Conservation (phyloP, 306 rosid species). For the Cercis canadensis region DNA sequence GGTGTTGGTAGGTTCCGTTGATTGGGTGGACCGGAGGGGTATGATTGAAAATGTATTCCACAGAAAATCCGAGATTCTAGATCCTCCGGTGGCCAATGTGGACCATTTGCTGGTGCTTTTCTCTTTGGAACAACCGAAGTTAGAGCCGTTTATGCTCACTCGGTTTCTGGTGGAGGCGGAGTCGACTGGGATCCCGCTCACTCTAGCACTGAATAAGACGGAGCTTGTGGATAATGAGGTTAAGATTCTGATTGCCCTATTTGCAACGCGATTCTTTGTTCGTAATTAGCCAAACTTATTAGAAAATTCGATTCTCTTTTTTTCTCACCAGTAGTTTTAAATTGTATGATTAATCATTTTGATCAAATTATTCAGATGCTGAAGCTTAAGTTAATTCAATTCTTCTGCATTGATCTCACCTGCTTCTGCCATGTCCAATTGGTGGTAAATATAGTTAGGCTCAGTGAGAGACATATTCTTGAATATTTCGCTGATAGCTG, state of each 20-base stretch:
- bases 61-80: conserved; percentile 75
- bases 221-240: conserved; percentile 92
- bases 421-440: not conserved
- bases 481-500: not conserved
- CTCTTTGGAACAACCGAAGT: conserved; percentile 80
- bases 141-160: conserved; percentile 77
- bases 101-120: conserved; percentile 81
- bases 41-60: conserved; percentile 87
- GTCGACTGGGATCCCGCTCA: conserved; percentile 77
- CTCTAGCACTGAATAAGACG: conserved; percentile 75
- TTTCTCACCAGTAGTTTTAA: not conserved
- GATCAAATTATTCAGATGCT: not conserved
- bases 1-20: conserved; percentile 87
- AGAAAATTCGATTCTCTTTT: not conserved
- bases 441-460: not conserved
- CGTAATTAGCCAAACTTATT: not conserved
- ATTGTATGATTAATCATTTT: not conserved
- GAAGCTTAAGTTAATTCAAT: not conserved
- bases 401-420: not conserved
- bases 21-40: conserved; percentile 90
- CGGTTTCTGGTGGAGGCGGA: conserved; percentile 86
- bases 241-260: conserved; percentile 4
- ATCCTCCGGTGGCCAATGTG: conserved; percentile 94
- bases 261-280: not conserved
- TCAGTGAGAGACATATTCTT: not conserved